phyloP scores from a whole-genome alignment of 2,329 filamentous ascomycete genomes.

The Fusarium sp. region DNA sequence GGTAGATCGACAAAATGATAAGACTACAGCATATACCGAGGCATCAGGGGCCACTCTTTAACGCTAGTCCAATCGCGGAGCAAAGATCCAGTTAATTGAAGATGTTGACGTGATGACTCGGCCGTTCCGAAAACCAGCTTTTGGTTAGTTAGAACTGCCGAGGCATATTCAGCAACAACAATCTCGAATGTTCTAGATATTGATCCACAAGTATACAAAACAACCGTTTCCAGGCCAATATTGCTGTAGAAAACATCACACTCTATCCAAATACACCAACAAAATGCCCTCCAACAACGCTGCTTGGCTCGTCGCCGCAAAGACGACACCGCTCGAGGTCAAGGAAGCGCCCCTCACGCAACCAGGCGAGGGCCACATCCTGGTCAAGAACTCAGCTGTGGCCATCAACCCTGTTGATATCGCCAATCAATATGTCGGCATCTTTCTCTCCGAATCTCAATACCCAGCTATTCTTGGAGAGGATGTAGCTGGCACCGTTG shows the following conservation, averaged over 20 bases:
- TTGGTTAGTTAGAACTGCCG: background rate
- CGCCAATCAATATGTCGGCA: conserved; percentile 37
- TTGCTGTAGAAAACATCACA: no score
- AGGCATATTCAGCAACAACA: conserved; percentile 3
- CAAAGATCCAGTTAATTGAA: background rate
- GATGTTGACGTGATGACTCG: conserved; percentile 7
- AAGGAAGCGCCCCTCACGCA: conserved; percentile 26
- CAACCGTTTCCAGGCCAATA: background rate
- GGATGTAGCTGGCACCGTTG: conserved; percentile 50
- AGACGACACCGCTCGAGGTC: conserved; percentile 29
- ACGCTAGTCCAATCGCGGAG: conserved; percentile 26
- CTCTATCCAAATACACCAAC: background rate
- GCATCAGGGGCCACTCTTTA: conserved; percentile 3
- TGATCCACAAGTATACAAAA: background rate
- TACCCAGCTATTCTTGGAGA: conserved; percentile 45
- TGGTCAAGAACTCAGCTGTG: conserved; percentile 47
- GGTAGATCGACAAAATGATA: background rate
- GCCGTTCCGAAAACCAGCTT: background rate
- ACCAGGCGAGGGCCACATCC: conserved; percentile 24
- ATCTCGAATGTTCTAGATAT: background rate
- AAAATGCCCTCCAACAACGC: conserved; percentile 28
- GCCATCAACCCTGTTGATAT: conserved; percentile 50
- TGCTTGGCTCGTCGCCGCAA: conserved; percentile 19
- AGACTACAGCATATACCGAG: conserved; percentile 1
- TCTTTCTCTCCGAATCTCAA: conserved; percentile 9